phyloP scores from a whole-genome alignment of 2,329 filamentous ascomycete genomes.

The Sclerotinia borealis region DNA sequence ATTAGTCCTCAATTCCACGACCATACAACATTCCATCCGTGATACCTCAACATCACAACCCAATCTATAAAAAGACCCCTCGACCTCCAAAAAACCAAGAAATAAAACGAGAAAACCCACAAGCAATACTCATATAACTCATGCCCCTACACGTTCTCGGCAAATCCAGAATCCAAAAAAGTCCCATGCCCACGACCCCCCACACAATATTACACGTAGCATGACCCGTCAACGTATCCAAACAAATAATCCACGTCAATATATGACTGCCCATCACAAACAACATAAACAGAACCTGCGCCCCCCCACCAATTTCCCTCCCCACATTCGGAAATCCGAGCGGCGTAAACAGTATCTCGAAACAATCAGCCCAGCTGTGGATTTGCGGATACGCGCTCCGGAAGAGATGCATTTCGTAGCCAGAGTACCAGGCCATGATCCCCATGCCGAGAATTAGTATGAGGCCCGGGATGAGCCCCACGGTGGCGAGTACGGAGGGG shows the following conservation, averaged over 20 bases:
- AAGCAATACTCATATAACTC: slow-evolving; percentile 47
- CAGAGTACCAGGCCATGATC: slow-evolving; percentile 51
- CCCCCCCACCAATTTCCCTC: slow-evolving; percentile 44
- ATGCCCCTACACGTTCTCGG: slow-evolving; percentile 51
- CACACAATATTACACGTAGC: slow-evolving; percentile 51
- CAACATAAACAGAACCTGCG: slow-evolving; percentile 48
- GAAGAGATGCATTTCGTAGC: slow-evolving; percentile 54
- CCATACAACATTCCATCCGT: too few species aligned
- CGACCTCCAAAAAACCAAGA: too few species aligned
- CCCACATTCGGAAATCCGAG: not conserved
- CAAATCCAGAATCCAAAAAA: slow-evolving; percentile 47
- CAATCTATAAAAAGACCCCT: too few species aligned
- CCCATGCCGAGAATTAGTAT: slow-evolving; percentile 49
- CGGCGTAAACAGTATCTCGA: not conserved
- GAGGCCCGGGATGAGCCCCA: slow-evolving; percentile 26
- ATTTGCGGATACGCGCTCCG: slow-evolving; percentile 47
- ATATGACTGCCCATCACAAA: slow-evolving; percentile 57
- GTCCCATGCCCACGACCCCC: slow-evolving; percentile 42
- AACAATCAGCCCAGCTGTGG: not conserved
- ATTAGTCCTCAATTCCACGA: not conserved
- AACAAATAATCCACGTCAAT: slow-evolving; percentile 51
- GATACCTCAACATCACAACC: too few species aligned
- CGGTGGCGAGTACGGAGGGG: slow-evolving; percentile 4
- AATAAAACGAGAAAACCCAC: slow-evolving; percentile 29
- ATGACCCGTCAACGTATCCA: slow-evolving; percentile 50